Percentiles rank a stretch among this genome's conserved stretches.
These are phyloP conservation scores for Clavispora fructus DNA, from an alignment of 805 yeast species.

Conservation along the genomic window DNA sequence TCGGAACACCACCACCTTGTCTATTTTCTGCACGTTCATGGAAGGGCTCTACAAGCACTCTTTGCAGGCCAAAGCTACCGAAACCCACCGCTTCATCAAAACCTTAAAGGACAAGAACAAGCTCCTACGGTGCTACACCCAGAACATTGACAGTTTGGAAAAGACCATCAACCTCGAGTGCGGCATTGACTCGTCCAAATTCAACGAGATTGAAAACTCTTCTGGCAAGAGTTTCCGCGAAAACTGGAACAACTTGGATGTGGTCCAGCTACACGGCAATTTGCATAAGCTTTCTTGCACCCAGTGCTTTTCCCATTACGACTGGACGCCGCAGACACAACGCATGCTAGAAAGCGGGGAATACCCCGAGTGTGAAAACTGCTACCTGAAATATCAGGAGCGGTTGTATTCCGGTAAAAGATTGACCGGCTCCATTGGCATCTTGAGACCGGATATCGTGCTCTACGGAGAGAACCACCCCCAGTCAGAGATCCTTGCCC, in stretches of 20 bases:
- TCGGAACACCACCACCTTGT: constrained; percentile 57
- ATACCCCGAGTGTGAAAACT: constrained; percentile 72
- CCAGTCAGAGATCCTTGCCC: constrained; percentile 70
- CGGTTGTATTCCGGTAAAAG: constrained; percentile 70
- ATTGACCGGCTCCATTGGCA: constrained; percentile 63
- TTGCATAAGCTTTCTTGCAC: constrained; percentile 74
- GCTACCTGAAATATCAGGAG: constrained; percentile 51
- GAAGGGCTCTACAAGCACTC: constrained; percentile 66
- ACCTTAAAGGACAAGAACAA: constrained; percentile 56
- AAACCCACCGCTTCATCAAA: constrained; percentile 72
- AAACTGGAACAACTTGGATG: constrained; percentile 63
- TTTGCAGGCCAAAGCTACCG: constrained; percentile 68
- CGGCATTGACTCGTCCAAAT: constrained; percentile 41
- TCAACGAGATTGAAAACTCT: constrained; percentile 16
- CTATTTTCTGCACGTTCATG: constrained; percentile 86
- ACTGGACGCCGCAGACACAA: constrained; percentile 57
- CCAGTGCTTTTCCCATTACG: constrained; percentile 50
- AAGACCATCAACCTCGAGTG: constrained; percentile 55
- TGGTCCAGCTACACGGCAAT: constrained; percentile 89
- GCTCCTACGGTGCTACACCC: constrained; percentile 84
- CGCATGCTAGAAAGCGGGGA: constrained; percentile 51
- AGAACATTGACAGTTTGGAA: constrained; percentile 90
- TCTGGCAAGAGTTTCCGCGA: constrained; percentile 22
- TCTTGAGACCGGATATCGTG: constrained; percentile 82
- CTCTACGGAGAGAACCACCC: constrained; percentile 95